Evolutionary conservation across 2,329 filamentous ascomycete genomes (phyloP).

Genomic region (Claviceps pazoutovae): DNA sequence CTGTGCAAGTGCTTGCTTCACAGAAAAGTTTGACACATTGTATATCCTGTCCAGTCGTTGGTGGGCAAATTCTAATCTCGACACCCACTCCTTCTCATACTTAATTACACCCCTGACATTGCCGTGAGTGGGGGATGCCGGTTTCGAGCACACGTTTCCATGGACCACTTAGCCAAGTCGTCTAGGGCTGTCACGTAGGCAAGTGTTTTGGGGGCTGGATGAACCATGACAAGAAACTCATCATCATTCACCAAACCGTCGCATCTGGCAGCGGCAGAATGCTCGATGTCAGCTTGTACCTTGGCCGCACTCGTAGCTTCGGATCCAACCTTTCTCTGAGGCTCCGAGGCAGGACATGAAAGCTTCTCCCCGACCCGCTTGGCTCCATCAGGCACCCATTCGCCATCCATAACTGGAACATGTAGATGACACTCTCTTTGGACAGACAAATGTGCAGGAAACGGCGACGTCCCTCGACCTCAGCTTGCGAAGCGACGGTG

Average conservation of each 20-base stretch:
- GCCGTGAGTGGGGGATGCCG: conserved; percentile 3
- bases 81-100: conserved; percentile 2
- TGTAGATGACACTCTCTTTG: not conserved
- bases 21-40: conserved; percentile 6
- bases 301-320: not conserved
- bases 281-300: not conserved
- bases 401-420: not conserved
- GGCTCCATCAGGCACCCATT: not conserved
- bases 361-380: not conserved
- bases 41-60: conserved; percentile 2
- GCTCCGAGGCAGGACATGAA: not conserved
- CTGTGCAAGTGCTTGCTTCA: conserved; percentile 7
- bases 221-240: conserved; percentile 1
- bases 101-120: conserved; percentile 2
- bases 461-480: not conserved
- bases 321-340: not conserved
- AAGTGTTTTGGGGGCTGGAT: conserved; percentile 2
- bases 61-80: conserved; percentile 4
- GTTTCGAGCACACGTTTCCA: conserved; percentile 1
- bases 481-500: not conserved
- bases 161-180: not conserved
- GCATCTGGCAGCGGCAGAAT: conserved; percentile 1
- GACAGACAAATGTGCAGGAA: not conserved
- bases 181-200: not conserved
- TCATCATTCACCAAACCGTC: conserved; percentile 3